Evolutionary conservation across 1,284 basidiomycete genomes (phyloP), one percentile per base, ranked within the genome.

Genomic region (Ceratobasidium sp.): DNA sequence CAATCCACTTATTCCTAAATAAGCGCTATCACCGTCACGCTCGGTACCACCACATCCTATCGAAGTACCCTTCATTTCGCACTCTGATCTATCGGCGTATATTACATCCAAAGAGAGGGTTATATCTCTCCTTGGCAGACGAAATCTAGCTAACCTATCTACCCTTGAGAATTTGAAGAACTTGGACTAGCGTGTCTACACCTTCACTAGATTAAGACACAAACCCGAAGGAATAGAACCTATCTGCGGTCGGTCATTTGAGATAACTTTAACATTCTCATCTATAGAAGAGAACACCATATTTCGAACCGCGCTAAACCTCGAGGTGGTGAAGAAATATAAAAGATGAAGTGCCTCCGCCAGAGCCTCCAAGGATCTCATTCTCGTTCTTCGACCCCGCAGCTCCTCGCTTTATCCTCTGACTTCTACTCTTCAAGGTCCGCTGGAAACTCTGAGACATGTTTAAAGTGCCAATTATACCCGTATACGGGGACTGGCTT

Each of bases 401-500:
- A 43, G 14, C 14, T 16, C 41, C 47, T 26, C 16, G 28, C 21
- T 57, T 43, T 11, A 44, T 28, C 28, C 28, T n/a, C 32, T 18
- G 46, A 32, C 16, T 23, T 35, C 6, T 58, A 58, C 30, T 43
- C 18, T 38, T 28, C 30, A 14, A 54, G 13, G n/a, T 26, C 41
- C 43, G 13, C 23, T 47, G 32, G 14, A n/a, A 7, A 8, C 9
- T 57, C 35, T 57, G 28, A 13, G 35, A 11, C 14, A 57, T 57
- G 54, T 7, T 30, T 32, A 23, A 32, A 14, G 21, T 69, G 35
- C 66, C 66, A 6, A 57, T 69, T 46, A 30, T 69, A 7, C 66
- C 66, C 14, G 52, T 69, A 8, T 69, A 69, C 28, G 66, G 66
- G n/a, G 66, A 69, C 66, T 79, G 79, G 66, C 78, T 84, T 73